Evolutionary conservation across 2,329 filamentous ascomycete species (phyloP).

Genomic region (Aspergillus cejpii): DNA sequence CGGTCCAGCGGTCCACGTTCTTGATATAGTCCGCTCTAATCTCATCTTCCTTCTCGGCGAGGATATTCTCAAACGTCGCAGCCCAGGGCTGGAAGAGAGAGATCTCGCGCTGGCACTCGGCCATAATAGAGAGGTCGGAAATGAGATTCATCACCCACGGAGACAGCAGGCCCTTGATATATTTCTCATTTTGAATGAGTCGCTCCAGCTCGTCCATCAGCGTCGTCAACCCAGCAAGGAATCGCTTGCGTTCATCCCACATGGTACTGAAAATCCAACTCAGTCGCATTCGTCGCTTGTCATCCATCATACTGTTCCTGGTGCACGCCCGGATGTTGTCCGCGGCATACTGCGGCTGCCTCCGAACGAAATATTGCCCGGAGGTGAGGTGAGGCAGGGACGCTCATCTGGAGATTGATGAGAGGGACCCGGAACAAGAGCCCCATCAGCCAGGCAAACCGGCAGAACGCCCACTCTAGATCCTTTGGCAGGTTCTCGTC

Average conservation of each 20-base stretch:
- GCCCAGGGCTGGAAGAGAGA: slow-evolving; percentile 48
- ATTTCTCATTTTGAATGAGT: slow-evolving; percentile 36
- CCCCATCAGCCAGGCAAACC: slow-evolving; percentile 1
- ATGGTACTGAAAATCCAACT: slow-evolving; percentile 9
- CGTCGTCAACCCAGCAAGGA: slow-evolving; percentile 30
- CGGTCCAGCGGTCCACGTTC: not conserved
- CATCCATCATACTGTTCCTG: too few species aligned
- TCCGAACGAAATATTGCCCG: slow-evolving; percentile 10
- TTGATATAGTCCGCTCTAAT: slow-evolving; percentile 2
- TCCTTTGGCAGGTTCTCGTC: slow-evolving; percentile 8
- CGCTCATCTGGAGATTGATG: slow-evolving; percentile 1
- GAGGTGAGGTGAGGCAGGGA: slow-evolving; percentile 7
- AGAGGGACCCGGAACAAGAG: not conserved
- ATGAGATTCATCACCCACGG: slow-evolving; percentile 33
- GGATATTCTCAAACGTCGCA: slow-evolving; percentile 31
- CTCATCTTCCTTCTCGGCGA: slow-evolving; percentile 14
- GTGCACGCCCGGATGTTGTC: too few species aligned
- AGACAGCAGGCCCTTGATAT: slow-evolving; percentile 37
- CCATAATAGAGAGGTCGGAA: slow-evolving; percentile 43
- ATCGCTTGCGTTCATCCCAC: slow-evolving; percentile 30
- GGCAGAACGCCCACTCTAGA: slow-evolving; percentile 6
- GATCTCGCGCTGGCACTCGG: slow-evolving; percentile 43
- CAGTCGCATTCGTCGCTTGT: slow-evolving; percentile 1
- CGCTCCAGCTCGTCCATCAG: slow-evolving; percentile 47
- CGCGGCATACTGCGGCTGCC: too few species aligned